Percentiles rank a stretch among this genome's conserved stretches.
These are phyloP conservation scores for Clavispora phyllophila DNA, from an alignment of 805 yeast species.

Conservation along the genomic window DNA sequence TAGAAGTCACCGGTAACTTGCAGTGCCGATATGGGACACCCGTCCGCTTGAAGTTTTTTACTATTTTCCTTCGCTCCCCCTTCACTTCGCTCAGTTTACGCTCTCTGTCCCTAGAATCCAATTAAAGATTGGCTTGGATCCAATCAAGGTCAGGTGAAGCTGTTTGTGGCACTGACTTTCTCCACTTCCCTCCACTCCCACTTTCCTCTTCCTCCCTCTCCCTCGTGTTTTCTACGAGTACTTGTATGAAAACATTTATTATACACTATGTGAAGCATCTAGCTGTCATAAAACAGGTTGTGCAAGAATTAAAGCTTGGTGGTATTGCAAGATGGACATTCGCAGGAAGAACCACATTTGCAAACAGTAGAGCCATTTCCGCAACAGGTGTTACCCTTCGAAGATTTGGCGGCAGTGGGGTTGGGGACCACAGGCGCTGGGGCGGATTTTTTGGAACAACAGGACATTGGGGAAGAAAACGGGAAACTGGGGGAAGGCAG, in stretches of 20 bases:
- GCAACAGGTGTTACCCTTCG: slow-evolving; percentile 18
- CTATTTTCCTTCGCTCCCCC: too few species aligned
- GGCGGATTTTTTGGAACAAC: slow-evolving; percentile 13
- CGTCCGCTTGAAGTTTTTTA: too few species aligned
- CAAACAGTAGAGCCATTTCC: slow-evolving; percentile 30
- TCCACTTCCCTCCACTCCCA: too few species aligned
- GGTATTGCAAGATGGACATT: slow-evolving; percentile 39
- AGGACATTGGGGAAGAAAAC: slow-evolving; percentile 12
- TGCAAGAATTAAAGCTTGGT: slow-evolving; percentile 27
- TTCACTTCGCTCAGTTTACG: too few species aligned
- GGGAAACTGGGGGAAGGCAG: not conserved
- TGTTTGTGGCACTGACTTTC: too few species aligned
- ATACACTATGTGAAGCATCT: not conserved
- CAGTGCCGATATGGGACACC: too few species aligned
- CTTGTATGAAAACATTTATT: not conserved
- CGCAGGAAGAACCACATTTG: slow-evolving; percentile 38
- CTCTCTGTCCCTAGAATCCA: too few species aligned
- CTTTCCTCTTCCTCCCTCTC: too few species aligned
- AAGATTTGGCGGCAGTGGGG: slow-evolving; percentile 10
- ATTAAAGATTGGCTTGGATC: too few species aligned
- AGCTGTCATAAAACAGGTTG: not conserved
- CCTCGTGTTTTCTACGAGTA: too few species aligned
- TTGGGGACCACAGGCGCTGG: slow-evolving; percentile 10
- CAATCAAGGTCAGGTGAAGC: too few species aligned
- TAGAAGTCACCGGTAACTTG: too few species aligned